Evolutionary conservation across 441 rosid genomes (phyloP), one percentile per base, ranked within the genome.

Genomic region (Mallotus japonicus): DNA sequence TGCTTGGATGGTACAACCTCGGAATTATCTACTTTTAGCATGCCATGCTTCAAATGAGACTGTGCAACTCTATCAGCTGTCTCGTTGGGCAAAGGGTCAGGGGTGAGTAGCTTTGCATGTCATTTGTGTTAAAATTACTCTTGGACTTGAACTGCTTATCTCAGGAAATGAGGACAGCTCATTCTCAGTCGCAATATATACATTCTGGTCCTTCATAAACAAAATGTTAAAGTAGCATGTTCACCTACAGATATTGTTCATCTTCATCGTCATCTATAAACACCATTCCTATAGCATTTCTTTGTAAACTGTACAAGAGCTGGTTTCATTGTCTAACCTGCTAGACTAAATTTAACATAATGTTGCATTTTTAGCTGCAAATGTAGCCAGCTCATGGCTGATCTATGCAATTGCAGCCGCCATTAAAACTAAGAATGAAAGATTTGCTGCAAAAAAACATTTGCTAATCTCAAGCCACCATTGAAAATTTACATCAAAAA

Each of bases 1-100:
- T 85, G 97, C 99, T 1, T 92, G 97, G 97, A 95, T 92, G 98
- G 99, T 95, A 44, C 96, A 88, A 78, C 98, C 98, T 0, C 98
- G 98, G 46, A 92, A 91, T 89, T 92, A 92, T 81, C 84, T 92
- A 44, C 95, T 92, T 72, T 86, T 92, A 62, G 92, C 92, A 54
- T 95, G 98, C 55, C 99, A 91, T 87, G 97, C 86, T 71, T 92
- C 99, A 47, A 95, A 91, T 65, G 99, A 95, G 87, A 87, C 90
- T 53, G 97, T 95, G 73, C 99, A 95, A 80, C 93, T 92, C 75
- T 95, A 91, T 82, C 91, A 92, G 65, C 81, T 95, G 59, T 89
- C 95, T 4, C 90, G 97, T 12, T 95, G 96, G 95, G 97, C 93
- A 40, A 86, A 70, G 81, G 84, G 78, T 74, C 96, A 91, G 58